Conservation (phyloP, 2,329 filamentous ascomycete genomes). For the Diaporthe ampelina region DNA sequence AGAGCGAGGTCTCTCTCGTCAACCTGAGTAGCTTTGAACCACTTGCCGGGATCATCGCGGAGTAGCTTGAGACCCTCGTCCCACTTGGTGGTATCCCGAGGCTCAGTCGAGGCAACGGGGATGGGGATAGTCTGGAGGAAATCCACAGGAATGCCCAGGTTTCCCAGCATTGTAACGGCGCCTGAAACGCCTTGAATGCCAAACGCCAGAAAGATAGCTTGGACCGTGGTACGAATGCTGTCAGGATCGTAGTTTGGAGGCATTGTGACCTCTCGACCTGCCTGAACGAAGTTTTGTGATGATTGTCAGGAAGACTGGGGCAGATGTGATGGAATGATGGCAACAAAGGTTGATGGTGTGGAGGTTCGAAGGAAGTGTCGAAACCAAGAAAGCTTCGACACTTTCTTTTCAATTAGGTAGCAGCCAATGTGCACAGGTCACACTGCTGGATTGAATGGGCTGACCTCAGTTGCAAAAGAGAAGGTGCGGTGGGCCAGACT, state of each 20-base stretch:
- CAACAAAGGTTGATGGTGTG: not conserved
- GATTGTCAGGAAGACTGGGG: not conserved
- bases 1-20: slow-evolving; percentile 35
- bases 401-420: too few relatives aligned
- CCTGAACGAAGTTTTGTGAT: too few relatives aligned
- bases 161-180: too few relatives aligned
- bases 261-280: too few relatives aligned
- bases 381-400: not conserved
- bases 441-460: not conserved
- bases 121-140: too few relatives aligned
- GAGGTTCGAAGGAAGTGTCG: not conserved
- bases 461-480: not conserved
- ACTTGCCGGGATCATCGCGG: not conserved
- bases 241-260: too few relatives aligned
- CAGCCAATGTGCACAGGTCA: not conserved
- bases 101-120: too few relatives aligned
- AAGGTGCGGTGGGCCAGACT: not conserved
- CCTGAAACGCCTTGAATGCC: too few relatives aligned
- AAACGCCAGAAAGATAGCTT: too few relatives aligned
- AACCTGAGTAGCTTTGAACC: slow-evolving; percentile 14
- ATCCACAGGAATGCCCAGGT: too few relatives aligned
- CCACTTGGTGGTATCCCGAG: not conserved
- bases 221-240: too few relatives aligned
- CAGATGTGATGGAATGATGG: too few relatives aligned
- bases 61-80: not conserved